phyloP scores from a whole-genome alignment of 2,329 filamentous ascomycete species.

The Colletotrichum scovillei region DNA sequence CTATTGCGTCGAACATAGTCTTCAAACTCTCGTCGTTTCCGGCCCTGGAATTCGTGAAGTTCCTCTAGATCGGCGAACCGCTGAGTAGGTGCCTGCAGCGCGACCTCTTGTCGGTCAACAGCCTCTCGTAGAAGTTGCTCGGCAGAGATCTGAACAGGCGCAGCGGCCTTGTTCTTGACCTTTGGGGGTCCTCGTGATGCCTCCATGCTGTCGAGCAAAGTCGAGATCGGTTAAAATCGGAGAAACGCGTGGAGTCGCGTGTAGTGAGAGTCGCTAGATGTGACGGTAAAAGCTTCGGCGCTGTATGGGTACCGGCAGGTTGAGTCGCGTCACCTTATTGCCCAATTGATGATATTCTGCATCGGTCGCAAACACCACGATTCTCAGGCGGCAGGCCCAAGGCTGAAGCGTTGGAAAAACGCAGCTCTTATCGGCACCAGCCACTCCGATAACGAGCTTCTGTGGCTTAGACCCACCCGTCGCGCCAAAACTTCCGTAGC shows the following conservation, averaged over 20 bases:
- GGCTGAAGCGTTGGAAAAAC: slow-evolving; percentile 18
- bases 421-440: slow-evolving; percentile 15
- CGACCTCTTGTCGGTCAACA: slow-evolving; percentile 93
- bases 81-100: slow-evolving; percentile 89
- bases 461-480: not conserved
- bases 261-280: not conserved
- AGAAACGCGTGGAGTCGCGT: not conserved
- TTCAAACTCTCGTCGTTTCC: slow-evolving; percentile 96
- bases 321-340: not conserved
- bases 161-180: slow-evolving; percentile 98
- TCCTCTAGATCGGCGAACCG: slow-evolving; percentile 97
- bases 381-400: not conserved
- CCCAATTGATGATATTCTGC: not conserved
- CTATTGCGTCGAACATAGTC: slow-evolving; percentile 96
- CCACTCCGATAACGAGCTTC: slow-evolving; percentile 10
- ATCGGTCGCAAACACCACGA: not conserved
- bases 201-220: slow-evolving; percentile 74
- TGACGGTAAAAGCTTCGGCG: not conserved
- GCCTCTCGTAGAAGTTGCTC: slow-evolving; percentile 98
- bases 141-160: slow-evolving; percentile 91
- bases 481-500: not conserved
- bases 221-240: not conserved
- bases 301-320: not conserved
- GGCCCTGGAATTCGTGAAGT: slow-evolving; percentile 95
- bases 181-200: slow-evolving; percentile 88